Evolutionary conservation across 305 asterid genomes (phyloP).

Genomic region (Fraxinus platypoda): DNA sequence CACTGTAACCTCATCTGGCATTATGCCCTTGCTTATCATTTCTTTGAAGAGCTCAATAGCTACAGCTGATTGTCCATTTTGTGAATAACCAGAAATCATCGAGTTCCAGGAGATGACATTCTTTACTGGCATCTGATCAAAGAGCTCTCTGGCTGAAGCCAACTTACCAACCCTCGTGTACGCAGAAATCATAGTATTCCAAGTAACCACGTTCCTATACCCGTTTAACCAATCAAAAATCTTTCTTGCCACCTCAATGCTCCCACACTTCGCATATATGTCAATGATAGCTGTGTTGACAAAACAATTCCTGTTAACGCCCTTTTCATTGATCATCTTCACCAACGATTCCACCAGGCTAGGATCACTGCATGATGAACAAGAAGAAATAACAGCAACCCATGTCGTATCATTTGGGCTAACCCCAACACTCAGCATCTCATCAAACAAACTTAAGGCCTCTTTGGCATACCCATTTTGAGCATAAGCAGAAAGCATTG

Average conservation of each 20-base stretch:
- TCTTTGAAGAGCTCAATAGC: conserved; percentile 61
- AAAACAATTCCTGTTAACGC: conserved; percentile 34
- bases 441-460: conserved; percentile 45
- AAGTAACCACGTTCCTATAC: conserved; percentile 47
- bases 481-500: conserved; percentile 71
- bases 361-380: conserved; percentile 53
- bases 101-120: conserved; percentile 73
- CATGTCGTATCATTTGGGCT: conserved; percentile 59
- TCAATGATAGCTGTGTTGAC: conserved; percentile 68
- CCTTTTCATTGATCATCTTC: conserved; percentile 37
- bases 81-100: conserved; percentile 70
- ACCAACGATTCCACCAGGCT: conserved; percentile 42
- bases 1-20: conserved; percentile 67
- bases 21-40: conserved; percentile 35
- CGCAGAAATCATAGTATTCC: conserved; percentile 75
- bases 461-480: conserved; percentile 56
- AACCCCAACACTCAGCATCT: conserved; percentile 54
- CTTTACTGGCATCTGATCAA: conserved; percentile 56
- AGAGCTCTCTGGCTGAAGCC: conserved; percentile 51
- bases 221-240: conserved; percentile 56
- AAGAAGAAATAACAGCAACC: conserved; percentile 62
- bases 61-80: conserved; percentile 59
- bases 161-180: conserved; percentile 59
- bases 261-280: conserved; percentile 72
- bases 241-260: conserved; percentile 47